Base-by-base conservation (phyloP, 805 yeast genomes). In the Nakazawaea ambrosiae region DNA sequence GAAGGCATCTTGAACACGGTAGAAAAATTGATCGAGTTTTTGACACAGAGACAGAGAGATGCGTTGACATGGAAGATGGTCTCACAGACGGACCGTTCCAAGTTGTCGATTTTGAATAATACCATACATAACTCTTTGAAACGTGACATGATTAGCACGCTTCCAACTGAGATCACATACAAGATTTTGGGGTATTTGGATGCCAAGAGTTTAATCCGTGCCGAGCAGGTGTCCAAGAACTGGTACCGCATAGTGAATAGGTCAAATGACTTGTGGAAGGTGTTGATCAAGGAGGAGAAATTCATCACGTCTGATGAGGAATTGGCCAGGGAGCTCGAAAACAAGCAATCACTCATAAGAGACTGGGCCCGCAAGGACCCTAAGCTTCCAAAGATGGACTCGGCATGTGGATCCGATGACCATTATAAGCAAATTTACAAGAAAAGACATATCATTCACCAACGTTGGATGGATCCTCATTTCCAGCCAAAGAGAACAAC, bases 381-480 rank as follows among this genome's bases (percentile, higher is more conserved):
- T 42, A 47, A 4, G 17, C 23, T 9, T 23, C 49, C 10, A 33
- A 43, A 15, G 28, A 33, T 28, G 39, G 49, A 4, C 40, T 43
- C 19, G 34, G 51, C 19, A 45, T 51, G 30, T 8, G 11, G 17
- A 12, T 29, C 20, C 12, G 39, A 32, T n/a, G 24, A 31, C 18
- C 24, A 57, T 22, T 74, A 70, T 48, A 77, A 72, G 57, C 63
- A 71, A 26, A 64, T 78, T 42, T 84, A 79, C 60, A 73, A 80
- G 39, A 72, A 82, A 47, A 66, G 83, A 31, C 53, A 61, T 20
- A 55, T 73, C 8, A 75, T 83, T 27, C 65, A 76, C 29, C 62
- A 66, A 38, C 75, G 92, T 54, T 92, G 98, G 97, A 81, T 77
- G 73, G 70, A 80, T 48, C 82, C 89, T 1, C 59, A 58, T 16